Percentiles rank a stretch among this genome's conserved stretches.
Evolutionary conservation across 2,329 filamentous ascomycete species (phyloP).

Genomic region (Aspergillus quadrilineatus): DNA sequence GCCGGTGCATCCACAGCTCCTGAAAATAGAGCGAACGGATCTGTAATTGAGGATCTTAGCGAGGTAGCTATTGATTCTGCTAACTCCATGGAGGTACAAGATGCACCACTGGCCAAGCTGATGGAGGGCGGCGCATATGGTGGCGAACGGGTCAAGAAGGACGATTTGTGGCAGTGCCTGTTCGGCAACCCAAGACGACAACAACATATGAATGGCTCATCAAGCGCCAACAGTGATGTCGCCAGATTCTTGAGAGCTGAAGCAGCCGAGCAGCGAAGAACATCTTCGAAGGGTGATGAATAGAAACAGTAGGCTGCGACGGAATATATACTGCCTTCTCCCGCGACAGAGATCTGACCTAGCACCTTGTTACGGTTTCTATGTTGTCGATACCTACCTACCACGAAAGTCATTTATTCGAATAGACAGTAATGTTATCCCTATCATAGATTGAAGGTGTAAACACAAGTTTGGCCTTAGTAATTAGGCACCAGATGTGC

Average conservation of each 20-base stretch:
- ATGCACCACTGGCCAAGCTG: constrained; percentile 67
- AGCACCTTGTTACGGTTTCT: too few species aligned
- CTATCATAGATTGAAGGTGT: neutral
- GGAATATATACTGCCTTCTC: constrained; percentile 1
- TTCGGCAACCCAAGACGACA: constrained; percentile 60
- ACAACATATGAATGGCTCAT: constrained; percentile 12
- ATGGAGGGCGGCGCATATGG: constrained; percentile 68
- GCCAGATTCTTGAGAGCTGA: constrained; percentile 54
- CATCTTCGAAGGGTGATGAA: neutral
- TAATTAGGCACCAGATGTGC: neutral
- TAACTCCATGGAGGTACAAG: constrained; percentile 79
- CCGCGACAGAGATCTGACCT: neutral
- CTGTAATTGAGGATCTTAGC: constrained; percentile 38
- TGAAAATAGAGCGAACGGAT: constrained; percentile 15
- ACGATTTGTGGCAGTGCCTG: constrained; percentile 84
- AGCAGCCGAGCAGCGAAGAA: constrained; percentile 52
- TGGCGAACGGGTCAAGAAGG: constrained; percentile 75
- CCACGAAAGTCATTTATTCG: neutral
- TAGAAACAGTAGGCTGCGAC: neutral
- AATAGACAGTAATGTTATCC: neutral
- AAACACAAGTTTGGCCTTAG: neutral
- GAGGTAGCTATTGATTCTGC: constrained; percentile 73
- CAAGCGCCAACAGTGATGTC: constrained; percentile 45
- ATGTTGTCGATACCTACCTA: neutral
- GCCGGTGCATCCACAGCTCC: constrained; percentile 2